A percentile compares a stretch with the other conserved stretches of the same genome.
Evolutionary conservation across 139 green algal genomes (phyloP).

Genomic region (Ostreobium quekettii): DNA sequence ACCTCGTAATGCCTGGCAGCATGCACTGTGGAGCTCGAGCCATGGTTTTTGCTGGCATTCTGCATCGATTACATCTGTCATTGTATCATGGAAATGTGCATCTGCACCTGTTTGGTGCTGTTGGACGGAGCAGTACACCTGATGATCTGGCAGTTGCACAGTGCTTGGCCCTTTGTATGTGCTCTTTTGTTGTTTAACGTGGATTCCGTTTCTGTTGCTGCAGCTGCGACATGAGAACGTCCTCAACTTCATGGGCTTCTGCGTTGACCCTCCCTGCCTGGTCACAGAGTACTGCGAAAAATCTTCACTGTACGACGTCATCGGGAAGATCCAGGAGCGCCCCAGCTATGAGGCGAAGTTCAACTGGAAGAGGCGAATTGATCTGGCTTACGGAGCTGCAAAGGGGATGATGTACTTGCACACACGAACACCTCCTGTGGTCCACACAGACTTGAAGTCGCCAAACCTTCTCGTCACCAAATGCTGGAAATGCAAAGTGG

Average conservation of each 20-base stretch:
- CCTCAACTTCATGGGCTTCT: conserved; percentile 54
- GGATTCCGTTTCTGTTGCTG: too few relatives aligned
- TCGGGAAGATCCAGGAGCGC: conserved; percentile 12
- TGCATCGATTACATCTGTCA: too few relatives aligned
- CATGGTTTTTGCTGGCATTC: too few relatives aligned
- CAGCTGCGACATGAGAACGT: conserved; percentile 53
- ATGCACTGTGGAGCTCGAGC: too few relatives aligned
- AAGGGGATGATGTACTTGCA: conserved; percentile 26
- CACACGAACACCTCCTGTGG: conserved; percentile 22
- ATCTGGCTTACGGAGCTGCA: conserved; percentile 19
- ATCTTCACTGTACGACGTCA: conserved; percentile 41
- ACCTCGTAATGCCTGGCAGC: too few relatives aligned
- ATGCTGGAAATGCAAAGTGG: conserved; percentile 33
- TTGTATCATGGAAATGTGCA: too few relatives aligned
- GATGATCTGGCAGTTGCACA: too few relatives aligned
- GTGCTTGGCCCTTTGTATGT: too few relatives aligned
- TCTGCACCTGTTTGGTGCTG: too few relatives aligned
- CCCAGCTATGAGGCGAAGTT: too few relatives aligned
- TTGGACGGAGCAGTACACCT: too few relatives aligned
- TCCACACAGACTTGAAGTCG: conserved; percentile 42
- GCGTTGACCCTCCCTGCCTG: conserved; percentile 37
- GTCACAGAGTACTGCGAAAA: conserved; percentile 51
- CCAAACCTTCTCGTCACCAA: conserved; percentile 37
- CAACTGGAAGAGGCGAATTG: background rate
- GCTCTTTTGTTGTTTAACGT: too few relatives aligned